Percentiles rank a stretch among this genome's conserved stretches.
phyloP scores from a whole-genome alignment of 257 asterid genomes.

The Penstemon eatonii region DNA sequence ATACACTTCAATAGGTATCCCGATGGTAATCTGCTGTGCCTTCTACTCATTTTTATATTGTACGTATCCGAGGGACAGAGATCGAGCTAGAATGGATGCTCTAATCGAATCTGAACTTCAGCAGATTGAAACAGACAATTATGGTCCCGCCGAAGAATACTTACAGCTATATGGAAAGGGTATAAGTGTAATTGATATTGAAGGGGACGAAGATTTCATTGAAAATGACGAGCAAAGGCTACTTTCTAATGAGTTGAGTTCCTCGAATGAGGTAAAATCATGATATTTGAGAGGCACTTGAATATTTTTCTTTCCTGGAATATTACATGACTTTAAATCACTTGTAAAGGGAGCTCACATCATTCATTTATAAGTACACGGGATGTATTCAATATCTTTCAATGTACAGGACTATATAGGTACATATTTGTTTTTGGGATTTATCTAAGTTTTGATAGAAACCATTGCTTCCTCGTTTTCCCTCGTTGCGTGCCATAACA shows the following conservation, averaged over 20 bases:
- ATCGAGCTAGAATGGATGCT: conserved; percentile 75
- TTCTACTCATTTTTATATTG: conserved; percentile 75
- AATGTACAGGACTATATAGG: no score
- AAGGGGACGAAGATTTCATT: conserved; percentile 39
- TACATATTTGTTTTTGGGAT: no score
- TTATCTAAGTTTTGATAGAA: no score
- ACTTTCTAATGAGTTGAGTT: conserved; percentile 33
- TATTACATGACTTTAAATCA: no score
- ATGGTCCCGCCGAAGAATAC: conserved; percentile 32
- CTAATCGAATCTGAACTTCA: conserved; percentile 58
- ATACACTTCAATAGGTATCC: conserved; percentile 83
- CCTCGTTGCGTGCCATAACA: no score
- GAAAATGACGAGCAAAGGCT: conserved; percentile 58
- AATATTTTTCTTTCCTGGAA: no score
- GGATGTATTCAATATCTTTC: no score
- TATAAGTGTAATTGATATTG: conserved; percentile 41
- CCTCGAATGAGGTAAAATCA: conserved; percentile 23
- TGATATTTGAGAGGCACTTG: no score
- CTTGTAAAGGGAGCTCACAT: no score
- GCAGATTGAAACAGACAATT: conserved; percentile 39
- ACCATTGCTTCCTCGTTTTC: no score
- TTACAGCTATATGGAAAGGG: conserved; percentile 32
- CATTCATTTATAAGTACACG: no score
- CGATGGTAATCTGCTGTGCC: conserved; percentile 62
- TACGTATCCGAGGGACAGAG: conserved; percentile 79